Base-by-base conservation (phyloP, 805 yeast species). In the Suhomyces sp. region DNA sequence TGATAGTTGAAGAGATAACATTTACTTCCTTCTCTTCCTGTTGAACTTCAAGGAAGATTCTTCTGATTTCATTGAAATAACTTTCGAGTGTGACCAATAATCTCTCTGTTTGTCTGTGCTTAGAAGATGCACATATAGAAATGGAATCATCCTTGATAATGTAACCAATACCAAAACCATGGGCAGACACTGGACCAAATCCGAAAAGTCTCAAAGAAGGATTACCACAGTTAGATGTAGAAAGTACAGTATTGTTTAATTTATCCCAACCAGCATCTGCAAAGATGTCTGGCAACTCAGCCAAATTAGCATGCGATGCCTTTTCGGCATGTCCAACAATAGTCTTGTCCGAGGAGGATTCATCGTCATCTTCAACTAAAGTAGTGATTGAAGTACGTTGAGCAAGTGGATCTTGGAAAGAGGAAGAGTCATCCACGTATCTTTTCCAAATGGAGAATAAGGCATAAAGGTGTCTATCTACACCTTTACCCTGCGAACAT, bases 261-360 rank as follows among this genome's bases (percentile, higher is more conserved):
- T 79, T 77, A 49, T 82, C 87, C 96, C 96, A 88, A 19, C 96
- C 95, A 6, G 77, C 67, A 58, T 88, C 95, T 1, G 85, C 83
- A 62, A 88, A 88, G 10, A 88, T 73, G 4, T 79, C 65, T 5
- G 96, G 96, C 32, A 87, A 65, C 26, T 54, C 56, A 21, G 44
- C 48, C 33, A 62, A 48, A 18, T 43, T 40, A 9, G 39, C 34
- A 25, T 51, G 51, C 5, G 46, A 11, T 43, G 48, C 20, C 31
- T 39, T 24, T 6, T 42, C 36, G 24, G 48, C 47, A 23, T 37
- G 45, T 6, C 61, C 63, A 6, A 38, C 37, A 14, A 61, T 51
- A 3, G 68, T 58, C 28, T 51, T 49, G 8, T 63, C 67, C 1
- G 64, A 58, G 20, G 28, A 26, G 5, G 62, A 47, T 24, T 42